Conservation (phyloP, 1,139 yeast genomes). For the Yamadazyma atmosphaerica region DNA sequence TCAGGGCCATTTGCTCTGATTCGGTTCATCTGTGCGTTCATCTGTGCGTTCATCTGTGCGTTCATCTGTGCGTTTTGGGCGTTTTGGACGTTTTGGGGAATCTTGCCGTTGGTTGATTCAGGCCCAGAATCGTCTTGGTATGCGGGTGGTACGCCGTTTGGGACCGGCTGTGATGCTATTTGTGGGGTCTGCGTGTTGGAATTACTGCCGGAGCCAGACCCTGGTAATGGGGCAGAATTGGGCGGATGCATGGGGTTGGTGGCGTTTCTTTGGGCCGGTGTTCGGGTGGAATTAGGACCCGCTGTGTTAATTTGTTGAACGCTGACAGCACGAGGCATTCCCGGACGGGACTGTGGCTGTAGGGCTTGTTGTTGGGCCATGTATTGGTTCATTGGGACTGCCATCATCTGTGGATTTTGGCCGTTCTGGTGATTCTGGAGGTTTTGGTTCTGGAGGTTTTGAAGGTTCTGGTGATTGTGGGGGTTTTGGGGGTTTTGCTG, state of each 20-base stretch:
- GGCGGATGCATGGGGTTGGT: conserved; percentile 19
- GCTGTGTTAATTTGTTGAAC: conserved; percentile 17
- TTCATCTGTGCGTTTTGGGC: no score
- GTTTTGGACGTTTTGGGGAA: no score
- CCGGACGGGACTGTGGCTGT: conserved; percentile 6
- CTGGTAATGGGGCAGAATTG: conserved; percentile 27
- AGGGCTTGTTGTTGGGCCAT: conserved; percentile 3
- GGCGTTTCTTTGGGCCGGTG: conserved; percentile 9
- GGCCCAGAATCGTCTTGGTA: no score
- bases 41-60: no score
- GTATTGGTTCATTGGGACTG: background rate
- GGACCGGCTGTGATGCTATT: conserved; percentile 26
- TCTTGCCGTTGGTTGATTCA: no score
- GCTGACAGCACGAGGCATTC: conserved; percentile 23
- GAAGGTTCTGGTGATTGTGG: no score
- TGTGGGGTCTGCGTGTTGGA: conserved; percentile 32
- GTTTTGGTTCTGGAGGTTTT: no score
- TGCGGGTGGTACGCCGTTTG: no score
- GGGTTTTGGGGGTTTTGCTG: no score
- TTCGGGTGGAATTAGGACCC: conserved; percentile 12
- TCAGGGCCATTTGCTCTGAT: background rate
- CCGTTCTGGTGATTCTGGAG: no score
- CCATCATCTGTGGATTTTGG: background rate
- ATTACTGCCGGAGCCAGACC: conserved; percentile 20
- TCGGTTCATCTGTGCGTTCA: no score